A percentile compares a stretch with the other conserved stretches of the same genome.
phyloP scores from a whole-genome alignment of 75 land plant genomes.

The Isoetes taiwanensis region DNA sequence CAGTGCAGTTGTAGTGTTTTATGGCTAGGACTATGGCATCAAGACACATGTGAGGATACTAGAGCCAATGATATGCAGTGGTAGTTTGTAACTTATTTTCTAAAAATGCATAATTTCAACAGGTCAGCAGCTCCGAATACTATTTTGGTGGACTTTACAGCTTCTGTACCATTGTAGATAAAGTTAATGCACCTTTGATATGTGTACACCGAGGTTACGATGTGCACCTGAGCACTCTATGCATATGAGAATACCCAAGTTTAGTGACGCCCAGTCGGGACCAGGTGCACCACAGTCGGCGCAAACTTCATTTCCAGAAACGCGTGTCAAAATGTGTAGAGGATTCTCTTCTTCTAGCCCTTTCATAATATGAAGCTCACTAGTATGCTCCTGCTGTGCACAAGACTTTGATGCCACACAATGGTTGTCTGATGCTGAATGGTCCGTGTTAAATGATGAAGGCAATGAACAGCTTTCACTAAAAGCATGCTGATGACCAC shows the following conservation, averaged over 20 bases:
- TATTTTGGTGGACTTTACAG: too few relatives aligned
- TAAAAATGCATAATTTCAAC: too few relatives aligned
- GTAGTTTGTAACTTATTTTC: too few relatives aligned
- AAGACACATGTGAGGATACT: too few relatives aligned
- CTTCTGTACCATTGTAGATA: too few relatives aligned
- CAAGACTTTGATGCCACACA: slow-evolving; percentile 30
- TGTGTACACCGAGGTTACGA: slow-evolving; percentile 91
- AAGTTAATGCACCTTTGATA: slow-evolving; percentile 99
- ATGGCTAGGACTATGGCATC: too few relatives aligned
- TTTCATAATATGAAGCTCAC: neutral
- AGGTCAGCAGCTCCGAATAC: too few relatives aligned
- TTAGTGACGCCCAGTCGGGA: slow-evolving; percentile 96
- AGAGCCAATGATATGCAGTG: too few relatives aligned
- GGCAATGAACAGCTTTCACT: slow-evolving; percentile 23
- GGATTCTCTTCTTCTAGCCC: slow-evolving; percentile 16
- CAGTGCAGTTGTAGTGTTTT: too few relatives aligned
- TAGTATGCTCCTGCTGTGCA: slow-evolving; percentile 3
- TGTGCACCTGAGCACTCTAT: slow-evolving; percentile 96
- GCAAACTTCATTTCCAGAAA: slow-evolving; percentile 83
- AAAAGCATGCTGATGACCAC: slow-evolving; percentile 14
- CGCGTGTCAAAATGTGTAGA: slow-evolving; percentile 37
- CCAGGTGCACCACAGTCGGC: slow-evolving; percentile 86
- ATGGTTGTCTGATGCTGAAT: slow-evolving; percentile 20
- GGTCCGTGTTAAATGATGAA: slow-evolving; percentile 22
- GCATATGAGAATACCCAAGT: slow-evolving; percentile 78